Base-by-base conservation (phyloP, 2,329 filamentous ascomycete genomes). In the Pyrenophora teres region DNA sequence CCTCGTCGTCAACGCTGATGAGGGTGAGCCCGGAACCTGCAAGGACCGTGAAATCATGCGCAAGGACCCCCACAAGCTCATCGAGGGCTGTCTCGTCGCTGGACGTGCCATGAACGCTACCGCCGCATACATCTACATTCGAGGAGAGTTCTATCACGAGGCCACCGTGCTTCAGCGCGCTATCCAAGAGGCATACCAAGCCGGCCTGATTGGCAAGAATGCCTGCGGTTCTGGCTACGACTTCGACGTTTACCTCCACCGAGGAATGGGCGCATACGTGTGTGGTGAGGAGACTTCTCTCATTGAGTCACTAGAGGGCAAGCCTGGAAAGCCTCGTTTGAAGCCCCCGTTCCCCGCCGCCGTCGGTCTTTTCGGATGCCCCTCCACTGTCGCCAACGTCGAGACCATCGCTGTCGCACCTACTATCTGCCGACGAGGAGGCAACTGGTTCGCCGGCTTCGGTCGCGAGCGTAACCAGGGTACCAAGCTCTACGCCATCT, bases 21-120 rank as follows among this genome's bases (percentile, higher is more conserved):
- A 99, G 81, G 94, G 94, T 71, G 94, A 99, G 79, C 94, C 94
- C 25, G 94, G 94, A 76, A 99, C 94, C 46, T 99, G 94, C 87
- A 99, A 99, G 81, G 94, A 99, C 77, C 88, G 94, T 73, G 94
- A 99, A 78, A 99, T 99, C 66, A 99, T 99, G 94, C 92, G 94
- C 78, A 99, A 99, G 81, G 94, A 99, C 76, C 94, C 94, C 58
- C 94, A 99, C 83, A 99, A 99, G 84, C 89, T 99, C 62, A 82
- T 99, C 72, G 94, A 99, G 80, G 94, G 94, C 74, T 99, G 94
- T 77, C 82, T 99, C 60, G 88, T 99, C 41, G 92, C 94, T 63
- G 94, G 94, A 45, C 89, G 94, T 73, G 92, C 94, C 72, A 99
- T 99, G 94, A 99, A 99, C 80, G 94, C 92, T 72, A 94, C 90